phyloP scores from a whole-genome alignment of 2,329 filamentous ascomycete species.

The Claviceps spartinae region DNA sequence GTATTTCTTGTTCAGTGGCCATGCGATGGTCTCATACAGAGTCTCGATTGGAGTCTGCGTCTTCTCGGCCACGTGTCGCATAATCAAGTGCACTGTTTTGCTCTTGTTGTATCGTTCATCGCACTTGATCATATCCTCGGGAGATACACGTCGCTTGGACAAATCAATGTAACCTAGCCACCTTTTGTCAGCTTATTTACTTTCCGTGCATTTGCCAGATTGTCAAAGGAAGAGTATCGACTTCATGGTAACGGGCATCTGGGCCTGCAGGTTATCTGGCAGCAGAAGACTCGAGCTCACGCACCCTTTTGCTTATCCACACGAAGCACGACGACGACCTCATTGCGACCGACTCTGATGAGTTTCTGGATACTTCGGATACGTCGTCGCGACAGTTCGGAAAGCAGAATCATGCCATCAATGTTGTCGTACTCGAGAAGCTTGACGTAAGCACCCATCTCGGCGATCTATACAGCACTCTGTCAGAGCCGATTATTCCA shows the following conservation, averaged over 20 bases:
- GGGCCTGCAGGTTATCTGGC: too few relatives aligned
- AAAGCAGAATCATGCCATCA: conserved; percentile 98
- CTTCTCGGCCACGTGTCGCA: conserved; percentile 98
- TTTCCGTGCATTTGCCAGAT: conserved; percentile 2
- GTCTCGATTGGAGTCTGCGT: conserved; percentile 86
- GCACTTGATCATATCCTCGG: conserved; percentile 95
- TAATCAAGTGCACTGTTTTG: conserved; percentile 98
- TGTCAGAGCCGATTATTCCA: conserved; percentile 3
- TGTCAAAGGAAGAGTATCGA: not conserved
- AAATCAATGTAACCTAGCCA: conserved; percentile 77
- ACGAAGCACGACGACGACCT: conserved; percentile 95
- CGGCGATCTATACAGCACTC: conserved; percentile 58
- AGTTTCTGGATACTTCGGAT: conserved; percentile 98
- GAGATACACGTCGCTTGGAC: conserved; percentile 93
- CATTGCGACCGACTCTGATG: conserved; percentile 93
- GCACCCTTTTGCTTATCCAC: conserved; percentile 97
- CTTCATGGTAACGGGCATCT: not conserved
- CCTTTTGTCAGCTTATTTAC: conserved; percentile 11
- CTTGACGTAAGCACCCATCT: conserved; percentile 99
- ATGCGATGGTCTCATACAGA: conserved; percentile 86
- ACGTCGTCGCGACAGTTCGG: conserved; percentile 92
- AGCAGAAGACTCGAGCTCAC: conserved; percentile 10
- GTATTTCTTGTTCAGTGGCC: conserved; percentile 96
- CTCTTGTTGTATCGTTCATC: conserved; percentile 99
- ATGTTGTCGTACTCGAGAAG: conserved; percentile 99